A percentile compares a stretch with the other conserved stretches of the same genome.
Evolutionary conservation across 2,329 filamentous ascomycete genomes (phyloP).

Genomic region (Aspergillus aculeatus): DNA sequence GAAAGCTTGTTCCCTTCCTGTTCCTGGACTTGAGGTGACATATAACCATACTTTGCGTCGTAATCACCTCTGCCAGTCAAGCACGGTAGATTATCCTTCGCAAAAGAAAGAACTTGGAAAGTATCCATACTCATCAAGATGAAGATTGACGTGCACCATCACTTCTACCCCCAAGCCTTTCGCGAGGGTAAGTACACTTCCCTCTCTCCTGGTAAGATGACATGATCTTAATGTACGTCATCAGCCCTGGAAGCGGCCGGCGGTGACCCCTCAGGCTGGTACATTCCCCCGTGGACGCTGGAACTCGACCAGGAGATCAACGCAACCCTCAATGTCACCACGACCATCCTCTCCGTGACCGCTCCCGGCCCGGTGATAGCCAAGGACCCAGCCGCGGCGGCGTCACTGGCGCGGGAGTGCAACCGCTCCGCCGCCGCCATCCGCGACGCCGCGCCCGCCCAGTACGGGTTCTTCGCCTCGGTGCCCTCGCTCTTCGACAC

Average conservation of each 20-base stretch:
- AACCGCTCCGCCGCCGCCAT: conserved; percentile 5
- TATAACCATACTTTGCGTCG: too few relatives aligned
- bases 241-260: conserved; percentile 3
- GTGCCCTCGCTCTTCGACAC: conserved; percentile 9
- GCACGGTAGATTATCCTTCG: too few relatives aligned
- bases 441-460: neutral
- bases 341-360: conserved; percentile 2
- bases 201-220: too few relatives aligned
- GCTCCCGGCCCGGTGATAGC: conserved; percentile 10
- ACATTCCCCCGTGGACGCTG: conserved; percentile 18
- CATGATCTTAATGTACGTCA: neutral
- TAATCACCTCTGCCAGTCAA: too few relatives aligned
- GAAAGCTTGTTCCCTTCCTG: too few relatives aligned
- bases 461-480: conserved; percentile 8
- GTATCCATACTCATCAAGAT: too few relatives aligned
- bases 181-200: conserved; percentile 16
- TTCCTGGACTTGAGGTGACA: too few relatives aligned
- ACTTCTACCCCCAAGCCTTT: conserved; percentile 23
- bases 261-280: conserved; percentile 23
- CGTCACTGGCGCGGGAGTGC: conserved; percentile 4
- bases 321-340: conserved; percentile 11
- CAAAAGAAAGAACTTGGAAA: too few relatives aligned
- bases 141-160: conserved; percentile 27
- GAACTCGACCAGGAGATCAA: conserved; percentile 16
- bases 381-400: neutral